These are phyloP conservation scores for Paraurostyla sp. DNA, from an alignment of 73 alveolate genomes.

Conservation along the genomic window DNA sequence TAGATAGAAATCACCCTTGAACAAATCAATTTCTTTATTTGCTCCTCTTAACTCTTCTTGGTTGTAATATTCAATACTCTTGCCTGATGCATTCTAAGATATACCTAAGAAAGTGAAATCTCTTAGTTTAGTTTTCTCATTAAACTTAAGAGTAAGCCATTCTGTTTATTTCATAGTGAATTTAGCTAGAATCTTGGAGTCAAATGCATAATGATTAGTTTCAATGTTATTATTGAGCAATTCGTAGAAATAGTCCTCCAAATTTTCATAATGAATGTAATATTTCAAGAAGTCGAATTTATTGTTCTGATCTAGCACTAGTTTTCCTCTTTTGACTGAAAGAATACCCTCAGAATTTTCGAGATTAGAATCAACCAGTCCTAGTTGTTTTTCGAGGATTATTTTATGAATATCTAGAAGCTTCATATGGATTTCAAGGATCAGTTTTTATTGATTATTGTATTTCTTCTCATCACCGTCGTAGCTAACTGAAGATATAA, in stretches of 20 bases:
- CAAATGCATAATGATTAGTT: conserved; percentile 48
- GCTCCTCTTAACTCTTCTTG: background rate
- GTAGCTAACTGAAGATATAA: background rate
- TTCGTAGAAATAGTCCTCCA: background rate
- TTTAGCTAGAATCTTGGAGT: background rate
- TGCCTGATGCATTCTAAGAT: background rate
- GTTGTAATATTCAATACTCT: background rate
- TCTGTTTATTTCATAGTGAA: background rate
- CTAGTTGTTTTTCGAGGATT: background rate
- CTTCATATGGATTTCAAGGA: conserved; percentile 2
- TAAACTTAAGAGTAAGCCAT: background rate
- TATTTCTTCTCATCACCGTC: background rate
- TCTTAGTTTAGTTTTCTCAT: conserved; percentile 19
- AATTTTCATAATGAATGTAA: background rate
- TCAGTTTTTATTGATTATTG: conserved; percentile 13
- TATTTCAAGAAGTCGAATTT: conserved; percentile 30
- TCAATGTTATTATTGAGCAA: background rate
- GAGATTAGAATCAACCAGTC: background rate
- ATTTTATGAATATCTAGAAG: background rate
- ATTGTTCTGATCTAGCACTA: background rate
- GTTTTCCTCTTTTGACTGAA: conserved; percentile 10
- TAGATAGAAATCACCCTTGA: conserved; percentile 31
- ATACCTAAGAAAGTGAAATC: conserved; percentile 31
- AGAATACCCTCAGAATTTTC: conserved; percentile 18
- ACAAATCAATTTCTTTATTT: background rate